Evolutionary conservation across 441 rosid genomes (phyloP).

Genomic region (Croton laevigatus): DNA sequence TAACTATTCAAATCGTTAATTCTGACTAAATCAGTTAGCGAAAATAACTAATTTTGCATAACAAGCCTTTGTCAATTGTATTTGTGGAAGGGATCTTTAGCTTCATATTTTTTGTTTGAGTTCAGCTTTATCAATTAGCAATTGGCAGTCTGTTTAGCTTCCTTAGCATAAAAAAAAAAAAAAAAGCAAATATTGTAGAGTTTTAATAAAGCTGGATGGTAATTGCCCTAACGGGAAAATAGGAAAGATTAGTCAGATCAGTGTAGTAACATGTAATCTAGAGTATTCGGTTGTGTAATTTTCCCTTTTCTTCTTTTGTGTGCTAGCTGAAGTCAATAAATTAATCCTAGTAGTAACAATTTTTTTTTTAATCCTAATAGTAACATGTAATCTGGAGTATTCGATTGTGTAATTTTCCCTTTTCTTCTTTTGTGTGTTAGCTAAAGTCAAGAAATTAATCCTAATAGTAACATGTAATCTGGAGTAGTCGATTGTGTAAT

Average conservation of each 20-base stretch:
- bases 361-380: no score
- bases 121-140: background rate
- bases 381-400: constrained; percentile 1
- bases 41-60: no score
- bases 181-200: background rate
- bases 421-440: no score
- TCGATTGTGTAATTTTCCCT: background rate
- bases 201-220: background rate
- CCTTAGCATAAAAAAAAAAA: background rate
- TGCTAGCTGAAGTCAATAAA: no score
- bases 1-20: no score
- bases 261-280: constrained; percentile 3
- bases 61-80: no score
- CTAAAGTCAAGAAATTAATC: no score
- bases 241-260: no score
- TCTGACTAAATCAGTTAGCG: no score
- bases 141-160: background rate
- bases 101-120: background rate
- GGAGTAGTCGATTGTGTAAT: background rate
- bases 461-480: constrained; percentile 8
- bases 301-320: no score
- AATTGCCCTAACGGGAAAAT: no score
- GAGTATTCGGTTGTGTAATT: background rate
- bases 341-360: no score
- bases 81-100: background rate